phyloP scores from a whole-genome alignment of 2,329 filamentous ascomycete species.

The Penicillium sp. region DNA sequence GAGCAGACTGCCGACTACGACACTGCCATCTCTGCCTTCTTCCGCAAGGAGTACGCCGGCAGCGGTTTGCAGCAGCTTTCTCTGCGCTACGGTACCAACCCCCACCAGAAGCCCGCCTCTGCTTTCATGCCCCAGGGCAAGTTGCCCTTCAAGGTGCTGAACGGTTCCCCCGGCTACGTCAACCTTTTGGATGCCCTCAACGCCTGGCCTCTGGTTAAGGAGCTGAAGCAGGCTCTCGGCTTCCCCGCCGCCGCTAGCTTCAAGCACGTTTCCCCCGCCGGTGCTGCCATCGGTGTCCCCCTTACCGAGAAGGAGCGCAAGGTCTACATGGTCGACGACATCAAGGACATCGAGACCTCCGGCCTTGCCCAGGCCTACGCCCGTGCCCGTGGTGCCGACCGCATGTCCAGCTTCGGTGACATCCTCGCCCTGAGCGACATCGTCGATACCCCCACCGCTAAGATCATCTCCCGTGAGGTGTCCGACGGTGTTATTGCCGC shows the following conservation, averaged over 20 bases:
- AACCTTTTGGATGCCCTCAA: constrained; percentile 96
- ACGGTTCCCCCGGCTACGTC: constrained; percentile 91
- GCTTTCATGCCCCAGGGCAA: constrained; percentile 72
- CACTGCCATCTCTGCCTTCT: constrained; percentile 90
- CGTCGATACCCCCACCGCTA: constrained; percentile 91
- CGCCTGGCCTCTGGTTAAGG: constrained; percentile 94
- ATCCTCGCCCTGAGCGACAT: constrained; percentile 15
- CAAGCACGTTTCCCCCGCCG: constrained; percentile 98
- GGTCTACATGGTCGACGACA: constrained; percentile 98
- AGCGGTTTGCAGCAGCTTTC: constrained; percentile 79
- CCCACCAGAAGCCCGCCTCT: constrained; percentile 94
- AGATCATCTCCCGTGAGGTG: constrained; percentile 97
- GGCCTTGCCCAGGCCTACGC: constrained; percentile 91
- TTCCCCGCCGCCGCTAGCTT: constrained; percentile 93
- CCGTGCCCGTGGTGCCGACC: constrained; percentile 89
- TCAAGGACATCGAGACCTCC: constrained; percentile 82
- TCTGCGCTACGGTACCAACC: constrained; percentile 94
- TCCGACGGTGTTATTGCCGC: constrained; percentile 96
- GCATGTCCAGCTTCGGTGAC: constrained; percentile 98
- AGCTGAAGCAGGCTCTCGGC: constrained; percentile 84
- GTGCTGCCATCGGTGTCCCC: constrained; percentile 88
- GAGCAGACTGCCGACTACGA: constrained; percentile 98
- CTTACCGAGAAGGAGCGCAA: constrained; percentile 86
- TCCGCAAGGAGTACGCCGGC: constrained; percentile 92
- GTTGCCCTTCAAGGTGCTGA: constrained; percentile 92